A percentile compares a stretch with the other conserved stretches of the same genome.
Conservation (phyloP, 179 eudicot genomes). For the Beta lomatogona region DNA sequence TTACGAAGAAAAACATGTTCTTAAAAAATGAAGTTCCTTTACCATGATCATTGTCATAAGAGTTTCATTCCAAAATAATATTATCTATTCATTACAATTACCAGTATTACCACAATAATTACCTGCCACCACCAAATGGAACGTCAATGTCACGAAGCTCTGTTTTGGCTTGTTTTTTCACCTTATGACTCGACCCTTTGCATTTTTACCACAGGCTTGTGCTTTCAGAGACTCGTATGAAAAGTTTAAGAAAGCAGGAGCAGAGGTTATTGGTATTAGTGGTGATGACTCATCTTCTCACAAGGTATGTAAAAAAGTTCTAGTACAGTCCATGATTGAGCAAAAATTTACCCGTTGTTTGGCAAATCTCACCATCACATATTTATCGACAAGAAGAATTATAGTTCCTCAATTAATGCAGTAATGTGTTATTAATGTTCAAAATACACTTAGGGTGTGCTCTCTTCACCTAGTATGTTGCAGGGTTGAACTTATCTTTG, state of each 20-base stretch:
- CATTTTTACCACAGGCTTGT: slow-evolving; percentile 67
- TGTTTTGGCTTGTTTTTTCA: no score
- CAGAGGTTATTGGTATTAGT: slow-evolving; percentile 89
- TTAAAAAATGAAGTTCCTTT: no score
- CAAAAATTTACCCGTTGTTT: neutral
- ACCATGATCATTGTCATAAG: no score
- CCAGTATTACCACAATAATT: no score
- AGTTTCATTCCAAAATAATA: no score
- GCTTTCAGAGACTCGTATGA: slow-evolving; percentile 98
- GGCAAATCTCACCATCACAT: neutral
- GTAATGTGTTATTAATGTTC: neutral
- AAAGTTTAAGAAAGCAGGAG: slow-evolving; percentile 99
- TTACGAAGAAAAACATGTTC: no score
- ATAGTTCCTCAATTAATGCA: neutral
- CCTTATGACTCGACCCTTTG: neutral
- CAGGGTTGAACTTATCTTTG: no score
- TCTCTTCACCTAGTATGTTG: no score
- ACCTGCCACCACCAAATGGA: no score
- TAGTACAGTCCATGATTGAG: neutral
- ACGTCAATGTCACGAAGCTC: no score
- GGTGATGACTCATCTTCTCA: slow-evolving; percentile 84
- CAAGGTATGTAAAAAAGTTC: slow-evolving; percentile 56
- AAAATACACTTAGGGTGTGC: no score
- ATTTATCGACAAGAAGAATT: neutral
- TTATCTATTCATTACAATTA: no score